Evolutionary conservation across 2,329 filamentous ascomycete genomes (phyloP), one percentile per base, ranked within the genome.

Genomic region (Ophiostoma quercus): DNA sequence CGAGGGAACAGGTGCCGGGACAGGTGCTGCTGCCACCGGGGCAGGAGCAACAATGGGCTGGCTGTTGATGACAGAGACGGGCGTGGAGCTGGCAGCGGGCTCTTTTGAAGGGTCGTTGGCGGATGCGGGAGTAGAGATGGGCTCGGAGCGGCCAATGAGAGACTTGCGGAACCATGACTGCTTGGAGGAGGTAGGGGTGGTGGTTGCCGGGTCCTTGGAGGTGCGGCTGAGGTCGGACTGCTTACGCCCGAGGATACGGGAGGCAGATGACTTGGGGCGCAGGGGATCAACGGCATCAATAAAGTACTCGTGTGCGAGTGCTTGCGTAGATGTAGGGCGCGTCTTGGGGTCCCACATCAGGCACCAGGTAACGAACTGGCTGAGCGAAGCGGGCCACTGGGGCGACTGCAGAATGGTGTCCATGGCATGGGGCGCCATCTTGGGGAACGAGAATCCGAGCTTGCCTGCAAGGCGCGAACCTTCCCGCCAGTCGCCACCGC

Each of bases 161-260:
- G 95, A 98, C 78, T 96, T 93, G 74, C 95, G 88, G 81, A 99
- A 97, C 95, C 95, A 99, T 0, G 94, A 98, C 32, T 92, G 91
- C 81, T 97, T 97, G 5, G 91, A 87, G 1, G 90, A 86, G 22
- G 91, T 84, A 9, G 89, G 83, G 0, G 84, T 84, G 0, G 82
- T 80, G 0, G 82, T 82, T 16, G 81, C 79, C 0, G 84, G 82
- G 66, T 95, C 90, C 78, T 90, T 91, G 29, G 84, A 84, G 66
- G 83, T 83, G 73, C 89, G 88, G 76, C 86, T 88, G 69, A 96
- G 82, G 74, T 96, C 93, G 0, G 94, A 97, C 74, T 94, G 91
- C 81, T 98, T 98, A 74, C 93, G 90, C 66, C 93, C 92, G 16
- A 97, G 84, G 37, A 97, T 87, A 75, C 89, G 89, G 12, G 94